Conservation (phyloP, 1,139 yeast species). For the Candida smagusa region DNA sequence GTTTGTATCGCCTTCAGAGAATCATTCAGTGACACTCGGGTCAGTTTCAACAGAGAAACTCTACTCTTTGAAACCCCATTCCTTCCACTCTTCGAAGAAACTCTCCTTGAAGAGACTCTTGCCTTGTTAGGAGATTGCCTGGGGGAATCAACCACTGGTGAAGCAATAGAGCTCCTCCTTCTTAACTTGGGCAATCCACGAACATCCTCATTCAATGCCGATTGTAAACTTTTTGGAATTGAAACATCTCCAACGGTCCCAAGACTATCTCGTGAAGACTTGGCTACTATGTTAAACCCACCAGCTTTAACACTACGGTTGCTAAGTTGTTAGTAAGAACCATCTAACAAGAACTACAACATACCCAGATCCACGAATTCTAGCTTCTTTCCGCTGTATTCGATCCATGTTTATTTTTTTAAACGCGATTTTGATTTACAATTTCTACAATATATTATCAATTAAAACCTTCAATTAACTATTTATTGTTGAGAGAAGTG, state of each 20-base stretch:
- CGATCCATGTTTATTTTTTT: conserved; percentile 6
- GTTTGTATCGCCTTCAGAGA: too few relatives aligned
- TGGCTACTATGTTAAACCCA: conserved; percentile 11
- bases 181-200: conserved; percentile 23
- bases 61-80: too few relatives aligned
- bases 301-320: conserved; percentile 12
- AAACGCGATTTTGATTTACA: background rate
- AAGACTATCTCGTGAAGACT: conserved; percentile 1
- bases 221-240: conserved; percentile 17
- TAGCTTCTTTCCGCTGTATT: conserved; percentile 16
- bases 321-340: conserved; percentile 9
- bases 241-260: conserved; percentile 4
- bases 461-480: conserved; percentile 7
- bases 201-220: conserved; percentile 25
- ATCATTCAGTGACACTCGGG: too few relatives aligned
- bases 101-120: too few relatives aligned
- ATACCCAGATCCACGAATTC: conserved; percentile 44
- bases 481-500: conserved; percentile 88
- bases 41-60: too few relatives aligned
- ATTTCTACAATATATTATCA: conserved; percentile 1
- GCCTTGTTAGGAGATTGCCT: background rate
- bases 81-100: background rate
- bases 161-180: conserved; percentile 7
- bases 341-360: too few relatives aligned
- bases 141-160: background rate